These are phyloP conservation scores for Microbotryomycetes sp. DNA, from an alignment of 1,284 basidiomycete genomes.

Conservation along the genomic window DNA sequence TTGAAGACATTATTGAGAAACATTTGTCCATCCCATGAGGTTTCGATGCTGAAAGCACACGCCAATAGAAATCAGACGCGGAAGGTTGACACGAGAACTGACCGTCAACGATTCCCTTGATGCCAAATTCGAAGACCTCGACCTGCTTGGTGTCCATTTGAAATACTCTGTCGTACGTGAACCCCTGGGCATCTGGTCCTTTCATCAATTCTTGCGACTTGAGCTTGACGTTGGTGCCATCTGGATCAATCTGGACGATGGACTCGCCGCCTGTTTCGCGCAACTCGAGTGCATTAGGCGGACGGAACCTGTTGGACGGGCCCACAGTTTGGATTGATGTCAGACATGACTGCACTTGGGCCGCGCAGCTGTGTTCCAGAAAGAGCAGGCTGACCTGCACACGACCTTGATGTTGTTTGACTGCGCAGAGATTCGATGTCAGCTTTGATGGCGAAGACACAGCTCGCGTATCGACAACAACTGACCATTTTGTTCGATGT, in stretches of 20 bases:
- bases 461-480: too few species aligned
- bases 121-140: constrained; percentile 97
- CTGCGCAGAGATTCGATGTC: not conserved
- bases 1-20: too few species aligned
- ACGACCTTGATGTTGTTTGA: constrained; percentile 65
- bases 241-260: constrained; percentile 77
- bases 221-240: constrained; percentile 72
- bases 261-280: constrained; percentile 78
- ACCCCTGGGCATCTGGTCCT: constrained; percentile 58
- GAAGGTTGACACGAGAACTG: too few species aligned
- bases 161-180: constrained; percentile 96
- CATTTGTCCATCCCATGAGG: too few species aligned
- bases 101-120: constrained; percentile 64
- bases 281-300: constrained; percentile 84
- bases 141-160: constrained; percentile 84
- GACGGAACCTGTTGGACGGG: constrained; percentile 67
- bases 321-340: not conserved
- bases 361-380: too few species aligned
- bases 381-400: constrained; percentile 62
- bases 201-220: constrained; percentile 40
- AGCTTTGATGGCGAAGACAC: not conserved
- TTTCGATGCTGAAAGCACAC: too few species aligned
- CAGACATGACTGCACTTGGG: not conserved
- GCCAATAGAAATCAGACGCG: too few species aligned
- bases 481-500: too few species aligned